These are phyloP conservation scores for Lepraria neglecta DNA, from an alignment of 495 filamentous ascomycete genomes.

Conservation along the genomic window DNA sequence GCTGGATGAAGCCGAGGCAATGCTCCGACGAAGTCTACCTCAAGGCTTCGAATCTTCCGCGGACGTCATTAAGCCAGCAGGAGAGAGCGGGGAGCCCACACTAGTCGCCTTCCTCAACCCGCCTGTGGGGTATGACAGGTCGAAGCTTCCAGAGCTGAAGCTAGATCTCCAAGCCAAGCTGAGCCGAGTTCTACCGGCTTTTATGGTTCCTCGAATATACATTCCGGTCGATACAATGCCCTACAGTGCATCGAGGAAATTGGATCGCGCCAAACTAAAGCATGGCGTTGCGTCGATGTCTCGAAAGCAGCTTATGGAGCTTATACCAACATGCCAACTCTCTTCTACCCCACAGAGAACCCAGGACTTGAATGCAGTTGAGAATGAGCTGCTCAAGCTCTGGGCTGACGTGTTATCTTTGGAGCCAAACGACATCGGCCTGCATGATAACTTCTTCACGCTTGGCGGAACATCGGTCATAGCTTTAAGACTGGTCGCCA, in stretches of 20 bases:
- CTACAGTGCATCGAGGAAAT: slow-evolving; percentile 28
- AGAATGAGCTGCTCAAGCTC: slow-evolving; percentile 31
- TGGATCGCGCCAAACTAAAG: slow-evolving; percentile 19
- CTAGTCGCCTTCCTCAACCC: slow-evolving; percentile 37
- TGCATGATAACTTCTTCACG: slow-evolving; percentile 47
- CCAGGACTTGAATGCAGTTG: slow-evolving; percentile 20
- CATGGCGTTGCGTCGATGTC: slow-evolving; percentile 12
- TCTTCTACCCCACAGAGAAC: slow-evolving; percentile 15
- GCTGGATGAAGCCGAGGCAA: slow-evolving; percentile 39
- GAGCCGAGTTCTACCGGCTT: slow-evolving; percentile 23
- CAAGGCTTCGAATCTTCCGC: slow-evolving; percentile 39
- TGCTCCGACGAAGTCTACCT: slow-evolving; percentile 26
- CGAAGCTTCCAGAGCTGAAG: slow-evolving; percentile 16
- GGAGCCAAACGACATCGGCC: slow-evolving; percentile 26
- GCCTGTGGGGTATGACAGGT: not conserved
- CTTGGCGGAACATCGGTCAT: slow-evolving; percentile 49
- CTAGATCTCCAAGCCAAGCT: slow-evolving; percentile 22
- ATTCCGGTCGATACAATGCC: slow-evolving; percentile 29
- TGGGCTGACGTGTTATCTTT: slow-evolving; percentile 32
- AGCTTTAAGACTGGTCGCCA: slow-evolving; percentile 48
- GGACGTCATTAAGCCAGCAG: slow-evolving; percentile 41
- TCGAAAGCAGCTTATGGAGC: slow-evolving; percentile 11
- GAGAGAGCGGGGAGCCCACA: slow-evolving; percentile 31
- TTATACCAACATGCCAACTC: slow-evolving; percentile 18
- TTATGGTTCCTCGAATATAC: slow-evolving; percentile 32